Percentiles rank a stretch among this genome's conserved stretches.
phyloP scores from a whole-genome alignment of 768 basidiomycete species.

The Lentinula sp. region DNA sequence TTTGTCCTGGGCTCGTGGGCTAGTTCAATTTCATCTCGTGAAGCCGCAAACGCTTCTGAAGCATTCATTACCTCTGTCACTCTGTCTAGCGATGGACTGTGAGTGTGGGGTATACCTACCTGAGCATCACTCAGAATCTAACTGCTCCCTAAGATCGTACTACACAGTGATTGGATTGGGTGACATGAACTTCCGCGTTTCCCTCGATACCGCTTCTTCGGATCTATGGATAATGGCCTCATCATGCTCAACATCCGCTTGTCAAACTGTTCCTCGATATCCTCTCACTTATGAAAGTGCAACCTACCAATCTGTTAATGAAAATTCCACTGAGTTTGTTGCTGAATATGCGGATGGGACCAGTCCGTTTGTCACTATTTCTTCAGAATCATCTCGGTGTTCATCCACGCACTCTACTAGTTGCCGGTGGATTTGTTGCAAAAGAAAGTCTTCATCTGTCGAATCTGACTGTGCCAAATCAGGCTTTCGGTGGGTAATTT shows the following conservation, averaged over 20 bases:
- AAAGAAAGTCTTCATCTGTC: slow-evolving; percentile 54
- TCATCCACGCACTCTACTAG: slow-evolving; percentile 26
- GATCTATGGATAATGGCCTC: slow-evolving; percentile 71
- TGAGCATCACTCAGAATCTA: neutral
- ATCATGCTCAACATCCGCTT: slow-evolving; percentile 47
- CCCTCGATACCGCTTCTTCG: slow-evolving; percentile 70
- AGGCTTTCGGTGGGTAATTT: slow-evolving; percentile 56
- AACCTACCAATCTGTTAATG: slow-evolving; percentile 55
- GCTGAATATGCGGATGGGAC: slow-evolving; percentile 65
- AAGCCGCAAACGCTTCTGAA: neutral
- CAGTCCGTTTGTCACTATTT: slow-evolving; percentile 33
- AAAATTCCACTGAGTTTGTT: slow-evolving; percentile 55
- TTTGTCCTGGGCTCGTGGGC: neutral
- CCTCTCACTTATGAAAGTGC: slow-evolving; percentile 63
- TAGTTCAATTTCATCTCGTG: neutral
- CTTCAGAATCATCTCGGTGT: neutral
- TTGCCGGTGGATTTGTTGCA: slow-evolving; percentile 64
- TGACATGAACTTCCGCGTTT: slow-evolving; percentile 58
- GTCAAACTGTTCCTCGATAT: slow-evolving; percentile 59
- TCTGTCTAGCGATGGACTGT: slow-evolving; percentile 41
- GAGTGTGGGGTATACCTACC: slow-evolving; percentile 14
- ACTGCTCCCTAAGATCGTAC: slow-evolving; percentile 48
- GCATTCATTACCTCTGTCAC: slow-evolving; percentile 32
- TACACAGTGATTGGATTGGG: slow-evolving; percentile 57
- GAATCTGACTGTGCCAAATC: slow-evolving; percentile 54